Evolutionary conservation across 2,329 filamentous ascomycete genomes (phyloP), one percentile per base, ranked within the genome.

Genomic region (Proliferodiscus dingleyae): DNA sequence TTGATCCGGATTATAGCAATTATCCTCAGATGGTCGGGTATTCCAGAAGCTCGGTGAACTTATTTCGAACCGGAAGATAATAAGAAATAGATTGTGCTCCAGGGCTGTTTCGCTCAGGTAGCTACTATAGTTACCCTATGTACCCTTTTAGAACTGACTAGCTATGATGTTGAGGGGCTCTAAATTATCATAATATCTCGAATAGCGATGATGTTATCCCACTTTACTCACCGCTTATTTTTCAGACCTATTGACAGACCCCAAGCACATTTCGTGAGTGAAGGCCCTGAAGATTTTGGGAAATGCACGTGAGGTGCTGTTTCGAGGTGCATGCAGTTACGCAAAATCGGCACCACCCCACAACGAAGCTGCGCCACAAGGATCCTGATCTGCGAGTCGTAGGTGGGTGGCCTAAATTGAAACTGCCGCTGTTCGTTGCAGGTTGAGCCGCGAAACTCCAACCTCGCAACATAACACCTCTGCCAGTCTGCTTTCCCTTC

Each of bases 1-100:
- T 85, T 46, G 64, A 70, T 45, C 42, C 52, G 6, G 59, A 63
- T 39, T 67, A 65, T 40, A 61, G 52, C 22, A 51, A 51, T 22
- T 58, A 41, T 13, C 47, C 54, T 5, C 19, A 51, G 18, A 56
- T 47, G 29, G 53, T 53, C 39, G 61, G 50, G 9, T 64, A 61
- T 39, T 61, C 61, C 29, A 61, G 62, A 28, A 45, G 37, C 19
- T 58, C 53, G 29, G 61, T 64, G 8, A 50, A 61, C 33, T 53
- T 64, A 40, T 63, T 63, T 37, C 51, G 32, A 32, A 22, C 6
- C 30, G 4, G n/a, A 41, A 28, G 37, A n/a, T 10, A 2, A 38
- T 7, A 28, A 13, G 7, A 28, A 7, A 7, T 28, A 28, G 26
- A 28, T 13, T 32, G 29, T 32, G 13, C 13, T 2, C n/a, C n/a